Conservation (phyloP, 129 eudicot species). For the Erigeron canadensis region DNA sequence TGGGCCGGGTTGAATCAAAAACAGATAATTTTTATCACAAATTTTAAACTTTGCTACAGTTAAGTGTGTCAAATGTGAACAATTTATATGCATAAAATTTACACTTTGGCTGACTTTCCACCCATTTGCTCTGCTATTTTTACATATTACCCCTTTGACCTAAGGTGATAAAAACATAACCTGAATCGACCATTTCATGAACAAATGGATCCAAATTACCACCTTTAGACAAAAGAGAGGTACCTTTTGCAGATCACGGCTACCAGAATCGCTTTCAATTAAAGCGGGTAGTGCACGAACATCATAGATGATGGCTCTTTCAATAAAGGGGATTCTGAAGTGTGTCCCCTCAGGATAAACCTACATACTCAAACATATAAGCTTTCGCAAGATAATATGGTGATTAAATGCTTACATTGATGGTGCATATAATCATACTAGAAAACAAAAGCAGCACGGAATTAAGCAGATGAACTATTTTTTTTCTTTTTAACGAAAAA, state of each 20-base stretch:
- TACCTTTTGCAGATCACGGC: constrained; percentile 49
- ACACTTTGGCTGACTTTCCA: background rate
- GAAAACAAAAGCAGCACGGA: no score
- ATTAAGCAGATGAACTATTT: no score
- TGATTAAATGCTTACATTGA: no score
- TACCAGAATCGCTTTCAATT: constrained; percentile 41
- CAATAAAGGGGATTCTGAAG: constrained; percentile 43
- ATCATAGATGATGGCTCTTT: constrained; percentile 41
- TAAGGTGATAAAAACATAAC: background rate
- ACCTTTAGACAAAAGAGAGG: background rate
- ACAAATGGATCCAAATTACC: no score
- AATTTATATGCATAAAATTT: background rate
- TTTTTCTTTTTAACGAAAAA: no score
- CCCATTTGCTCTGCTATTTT: background rate
- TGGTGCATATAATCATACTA: no score
- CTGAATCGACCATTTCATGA: background rate
- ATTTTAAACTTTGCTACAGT: background rate
- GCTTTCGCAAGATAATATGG: background rate
- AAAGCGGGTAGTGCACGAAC: constrained; percentile 47
- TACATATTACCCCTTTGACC: background rate
- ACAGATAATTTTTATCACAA: background rate
- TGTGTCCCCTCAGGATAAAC: constrained; percentile 47
- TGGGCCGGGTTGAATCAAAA: background rate
- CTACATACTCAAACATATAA: constrained; percentile 11
- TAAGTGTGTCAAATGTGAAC: background rate